A percentile compares a stretch with the other conserved stretches of the same genome.
phyloP scores from a whole-genome alignment of 2,329 filamentous ascomycete genomes.

The Penicillium polonicum region DNA sequence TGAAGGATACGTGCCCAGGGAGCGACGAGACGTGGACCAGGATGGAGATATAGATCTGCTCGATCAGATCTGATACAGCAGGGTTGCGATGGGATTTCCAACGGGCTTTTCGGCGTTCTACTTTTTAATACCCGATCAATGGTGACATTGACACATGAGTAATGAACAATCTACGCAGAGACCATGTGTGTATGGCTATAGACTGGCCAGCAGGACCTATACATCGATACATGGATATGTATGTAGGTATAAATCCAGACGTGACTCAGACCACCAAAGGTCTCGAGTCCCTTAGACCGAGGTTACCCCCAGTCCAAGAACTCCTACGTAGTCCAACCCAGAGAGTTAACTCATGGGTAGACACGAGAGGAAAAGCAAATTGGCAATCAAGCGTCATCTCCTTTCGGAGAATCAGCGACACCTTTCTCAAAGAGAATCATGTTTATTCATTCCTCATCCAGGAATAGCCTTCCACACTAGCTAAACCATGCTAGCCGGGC shows the following conservation, averaged over 20 bases:
- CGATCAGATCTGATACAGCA: slow-evolving; percentile 36
- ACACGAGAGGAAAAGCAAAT: slow-evolving; percentile 42
- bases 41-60: slow-evolving; percentile 52
- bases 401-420: slow-evolving; percentile 79
- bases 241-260: background rate
- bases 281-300: slow-evolving; percentile 9
- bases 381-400: slow-evolving; percentile 95
- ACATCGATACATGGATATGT: background rate
- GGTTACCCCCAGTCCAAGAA: slow-evolving; percentile 3
- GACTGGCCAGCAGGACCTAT: slow-evolving; percentile 5
- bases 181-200: slow-evolving; percentile 8
- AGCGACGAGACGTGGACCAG: slow-evolving; percentile 23
- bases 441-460: slow-evolving; percentile 42
- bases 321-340: slow-evolving; percentile 27
- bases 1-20: slow-evolving; percentile 42
- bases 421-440: slow-evolving; percentile 59
- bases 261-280: slow-evolving; percentile 10
- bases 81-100: slow-evolving; percentile 11
- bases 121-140: slow-evolving; percentile 20
- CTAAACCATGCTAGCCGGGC: slow-evolving; percentile 29
- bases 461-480: slow-evolving; percentile 29
- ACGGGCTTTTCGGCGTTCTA: slow-evolving; percentile 18
- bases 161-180: slow-evolving; percentile 21
- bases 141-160: slow-evolving; percentile 10
- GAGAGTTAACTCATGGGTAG: slow-evolving; percentile 10